phyloP scores from a whole-genome alignment of 2,329 filamentous ascomycete genomes.

The Taxawa tesnikishii region DNA sequence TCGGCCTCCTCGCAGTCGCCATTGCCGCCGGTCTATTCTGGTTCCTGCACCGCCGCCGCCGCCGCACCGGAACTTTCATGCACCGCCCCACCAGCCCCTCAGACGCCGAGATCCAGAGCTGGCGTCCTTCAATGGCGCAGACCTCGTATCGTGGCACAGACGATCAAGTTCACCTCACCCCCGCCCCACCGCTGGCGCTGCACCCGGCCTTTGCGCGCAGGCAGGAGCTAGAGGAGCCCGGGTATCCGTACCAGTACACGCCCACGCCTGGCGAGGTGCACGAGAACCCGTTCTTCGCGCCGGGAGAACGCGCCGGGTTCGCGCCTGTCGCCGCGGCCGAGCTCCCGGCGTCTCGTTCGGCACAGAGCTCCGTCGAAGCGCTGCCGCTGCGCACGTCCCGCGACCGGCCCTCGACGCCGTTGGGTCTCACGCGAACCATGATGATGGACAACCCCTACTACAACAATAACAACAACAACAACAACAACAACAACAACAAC shows the following conservation, averaged over 20 bases:
- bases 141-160: neutral
- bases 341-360: constrained; percentile 1
- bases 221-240: constrained; percentile 1
- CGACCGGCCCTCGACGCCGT: too few relatives aligned
- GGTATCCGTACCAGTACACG: neutral
- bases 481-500: neutral
- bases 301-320: neutral
- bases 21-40: constrained; percentile 8
- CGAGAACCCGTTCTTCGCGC: constrained; percentile 1
- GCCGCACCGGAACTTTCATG: constrained; percentile 7
- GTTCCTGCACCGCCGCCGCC: constrained; percentile 9
- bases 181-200: neutral
- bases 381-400: neutral
- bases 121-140: neutral
- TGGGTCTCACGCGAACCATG: neutral
- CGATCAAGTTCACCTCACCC: too few relatives aligned
- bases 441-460: neutral
- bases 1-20: constrained; percentile 9
- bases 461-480: too few relatives aligned
- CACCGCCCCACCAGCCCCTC: constrained; percentile 2
- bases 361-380: neutral
- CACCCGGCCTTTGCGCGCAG: neutral
- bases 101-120: constrained; percentile 5
- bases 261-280: neutral
- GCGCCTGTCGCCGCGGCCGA: too few relatives aligned